Conservation (phyloP, 2,329 filamentous ascomycete species). For the Rutstroemia sp. region DNA sequence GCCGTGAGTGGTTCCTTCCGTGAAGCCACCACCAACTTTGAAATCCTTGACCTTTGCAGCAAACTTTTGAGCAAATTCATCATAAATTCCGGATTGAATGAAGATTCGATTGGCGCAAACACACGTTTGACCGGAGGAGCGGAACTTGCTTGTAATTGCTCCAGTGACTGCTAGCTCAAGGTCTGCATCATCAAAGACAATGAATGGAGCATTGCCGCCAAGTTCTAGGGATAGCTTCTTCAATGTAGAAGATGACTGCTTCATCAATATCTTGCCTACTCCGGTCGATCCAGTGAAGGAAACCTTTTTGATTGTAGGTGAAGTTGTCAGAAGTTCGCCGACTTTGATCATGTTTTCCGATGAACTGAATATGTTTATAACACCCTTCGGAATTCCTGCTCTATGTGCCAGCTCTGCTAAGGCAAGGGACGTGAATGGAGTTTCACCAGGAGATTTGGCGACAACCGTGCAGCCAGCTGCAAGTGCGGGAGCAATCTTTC, state of each 20-base stretch:
- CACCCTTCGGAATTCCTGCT: constrained; percentile 83
- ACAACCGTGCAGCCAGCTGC: constrained; percentile 96
- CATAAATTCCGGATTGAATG: constrained; percentile 71
- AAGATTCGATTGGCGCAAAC: constrained; percentile 83
- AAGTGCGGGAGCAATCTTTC: constrained; percentile 65
- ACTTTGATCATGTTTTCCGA: constrained; percentile 72
- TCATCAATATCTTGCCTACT: constrained; percentile 74
- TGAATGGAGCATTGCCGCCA: constrained; percentile 91
- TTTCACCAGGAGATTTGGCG: constrained; percentile 84
- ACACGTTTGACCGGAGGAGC: constrained; percentile 91
- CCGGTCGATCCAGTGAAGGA: constrained; percentile 82
- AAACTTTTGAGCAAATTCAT: constrained; percentile 62
- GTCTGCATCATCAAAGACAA: constrained; percentile 93
- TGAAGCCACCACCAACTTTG: constrained; percentile 69
- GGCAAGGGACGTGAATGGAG: constrained; percentile 83
- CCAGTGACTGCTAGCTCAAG: constrained; percentile 77
- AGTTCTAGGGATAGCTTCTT: constrained; percentile 85
- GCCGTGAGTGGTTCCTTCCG: constrained; percentile 65
- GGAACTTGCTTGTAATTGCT: constrained; percentile 84
- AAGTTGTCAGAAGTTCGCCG: constrained; percentile 68
- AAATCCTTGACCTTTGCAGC: constrained; percentile 66
- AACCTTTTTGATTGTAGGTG: constrained; percentile 74
- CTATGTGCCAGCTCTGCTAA: constrained; percentile 79
- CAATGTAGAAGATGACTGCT: constrained; percentile 72
- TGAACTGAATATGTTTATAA: constrained; percentile 82